Conservation (phyloP, 1,284 basidiomycete species). For the Puccinia sorghi region DNA sequence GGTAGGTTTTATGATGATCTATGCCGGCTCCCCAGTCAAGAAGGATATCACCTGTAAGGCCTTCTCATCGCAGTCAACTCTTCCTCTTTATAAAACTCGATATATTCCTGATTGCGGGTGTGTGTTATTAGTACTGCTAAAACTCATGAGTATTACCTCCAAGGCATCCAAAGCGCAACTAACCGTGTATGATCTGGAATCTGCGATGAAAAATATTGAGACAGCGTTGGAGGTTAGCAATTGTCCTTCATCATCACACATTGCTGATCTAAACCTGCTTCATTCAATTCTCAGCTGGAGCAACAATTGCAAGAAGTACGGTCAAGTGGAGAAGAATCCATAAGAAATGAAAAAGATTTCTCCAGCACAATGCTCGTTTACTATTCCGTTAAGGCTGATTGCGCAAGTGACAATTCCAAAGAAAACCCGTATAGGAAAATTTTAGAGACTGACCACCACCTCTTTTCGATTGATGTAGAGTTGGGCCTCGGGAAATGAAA, state of each 20-base stretch:
- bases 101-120: neutral
- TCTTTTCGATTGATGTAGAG: slow-evolving; percentile 26
- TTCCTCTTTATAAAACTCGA: neutral
- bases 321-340: slow-evolving; percentile 13
- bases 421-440: neutral
- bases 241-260: neutral
- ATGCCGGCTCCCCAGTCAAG: slow-evolving; percentile 21
- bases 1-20: slow-evolving; percentile 31
- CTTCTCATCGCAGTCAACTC: neutral
- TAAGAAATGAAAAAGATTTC: slow-evolving; percentile 17
- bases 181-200: slow-evolving; percentile 25
- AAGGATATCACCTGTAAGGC: slow-evolving; percentile 7
- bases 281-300: slow-evolving; percentile 25
- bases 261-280: neutral
- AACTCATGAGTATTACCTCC: slow-evolving; percentile 36
- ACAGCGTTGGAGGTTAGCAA: slow-evolving; percentile 37
- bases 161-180: slow-evolving; percentile 43
- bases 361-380: slow-evolving; percentile 26
- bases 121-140: slow-evolving; percentile 28
- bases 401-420: slow-evolving; percentile 12
- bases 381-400: slow-evolving; percentile 43
- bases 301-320: slow-evolving; percentile 19
- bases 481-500: slow-evolving; percentile 49
- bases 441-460: neutral
- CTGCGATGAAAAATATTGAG: slow-evolving; percentile 44